These are phyloP conservation scores for Chlorociboria aeruginascens DNA, from an alignment of 495 filamentous ascomycete species.

Conservation along the genomic window DNA sequence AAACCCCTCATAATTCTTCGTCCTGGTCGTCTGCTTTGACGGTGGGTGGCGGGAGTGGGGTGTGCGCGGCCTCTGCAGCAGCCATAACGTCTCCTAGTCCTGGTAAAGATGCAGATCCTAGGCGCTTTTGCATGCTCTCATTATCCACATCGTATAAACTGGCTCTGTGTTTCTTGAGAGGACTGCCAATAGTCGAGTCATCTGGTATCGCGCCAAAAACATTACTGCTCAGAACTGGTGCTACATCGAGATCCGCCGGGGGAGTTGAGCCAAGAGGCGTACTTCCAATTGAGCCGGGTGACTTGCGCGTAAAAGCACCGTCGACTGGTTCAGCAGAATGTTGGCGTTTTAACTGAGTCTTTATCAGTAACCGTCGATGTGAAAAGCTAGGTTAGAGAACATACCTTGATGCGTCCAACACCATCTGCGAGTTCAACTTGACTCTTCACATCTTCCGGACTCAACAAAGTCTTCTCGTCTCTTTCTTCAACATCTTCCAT, in stretches of 20 bases:
- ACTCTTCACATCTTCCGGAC: conserved; percentile 64
- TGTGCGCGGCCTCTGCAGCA: conserved; percentile 24
- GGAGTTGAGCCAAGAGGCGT: conserved; percentile 23
- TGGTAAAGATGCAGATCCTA: conserved; percentile 8
- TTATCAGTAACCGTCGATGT: conserved; percentile 15
- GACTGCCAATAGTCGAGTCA: conserved; percentile 56
- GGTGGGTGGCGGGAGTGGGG: conserved; percentile 18
- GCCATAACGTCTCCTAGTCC: conserved; percentile 17
- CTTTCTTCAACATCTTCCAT: conserved; percentile 66
- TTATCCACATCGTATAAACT: conserved; percentile 54
- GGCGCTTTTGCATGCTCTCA: conserved; percentile 24
- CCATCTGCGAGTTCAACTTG: conserved; percentile 84
- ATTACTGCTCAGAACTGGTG: conserved; percentile 15
- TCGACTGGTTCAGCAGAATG: conserved; percentile 72
- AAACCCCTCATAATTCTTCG: conserved; percentile 30
- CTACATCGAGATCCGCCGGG: conserved; percentile 19
- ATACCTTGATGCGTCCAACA: conserved; percentile 82
- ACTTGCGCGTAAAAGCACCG: conserved; percentile 23
- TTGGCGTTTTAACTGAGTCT: conserved; percentile 74
- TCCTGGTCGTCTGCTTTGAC: conserved; percentile 24
- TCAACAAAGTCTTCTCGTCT: conserved; percentile 46
- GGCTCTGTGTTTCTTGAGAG: conserved; percentile 71
- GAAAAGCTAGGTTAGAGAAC: conserved; percentile 19
- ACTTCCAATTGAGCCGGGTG: conserved; percentile 34
- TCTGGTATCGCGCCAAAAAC: conserved; percentile 20